phyloP scores from a whole-genome alignment of 2,329 filamentous ascomycete genomes.

The Cytospora mali region DNA sequence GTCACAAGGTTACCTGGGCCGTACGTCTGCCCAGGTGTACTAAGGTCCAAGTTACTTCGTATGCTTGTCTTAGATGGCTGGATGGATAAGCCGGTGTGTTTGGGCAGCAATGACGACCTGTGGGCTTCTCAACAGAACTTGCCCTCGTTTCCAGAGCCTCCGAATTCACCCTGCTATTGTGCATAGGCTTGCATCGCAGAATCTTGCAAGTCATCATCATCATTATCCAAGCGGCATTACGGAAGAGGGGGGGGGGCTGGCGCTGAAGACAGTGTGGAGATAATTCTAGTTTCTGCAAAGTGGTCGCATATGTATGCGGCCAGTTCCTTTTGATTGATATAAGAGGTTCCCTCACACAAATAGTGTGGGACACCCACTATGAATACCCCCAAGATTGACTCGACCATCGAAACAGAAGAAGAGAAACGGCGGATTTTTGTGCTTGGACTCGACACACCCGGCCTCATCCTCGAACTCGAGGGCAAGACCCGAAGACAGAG shows the following conservation, averaged over 20 bases:
- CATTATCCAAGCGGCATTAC: not conserved
- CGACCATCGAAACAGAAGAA: not conserved
- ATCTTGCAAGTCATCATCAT: not conserved
- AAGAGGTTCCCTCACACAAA: slow-evolving; percentile 11
- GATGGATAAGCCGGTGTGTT: not conserved
- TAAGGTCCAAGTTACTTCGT: not conserved
- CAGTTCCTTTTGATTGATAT: slow-evolving; percentile 2
- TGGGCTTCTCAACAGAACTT: not conserved
- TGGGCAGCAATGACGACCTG: not conserved
- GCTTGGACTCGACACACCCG: not conserved
- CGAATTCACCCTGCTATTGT: not conserved
- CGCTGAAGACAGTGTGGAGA: slow-evolving; percentile 3
- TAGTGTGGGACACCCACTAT: slow-evolving; percentile 8
- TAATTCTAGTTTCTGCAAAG: slow-evolving; percentile 20
- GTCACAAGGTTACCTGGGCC: not conserved
- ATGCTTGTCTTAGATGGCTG: not conserved
- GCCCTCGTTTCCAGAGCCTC: not conserved
- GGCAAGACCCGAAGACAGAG: not conserved
- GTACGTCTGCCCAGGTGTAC: not conserved
- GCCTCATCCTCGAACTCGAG: not conserved
- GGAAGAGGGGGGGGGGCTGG: not conserved
- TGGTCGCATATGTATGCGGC: slow-evolving; percentile 17
- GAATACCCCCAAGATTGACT: not conserved
- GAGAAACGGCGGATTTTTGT: not conserved
- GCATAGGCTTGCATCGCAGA: not conserved